Conservation (phyloP, 805 yeast species). For the Aciculoconidium aculeatum region DNA sequence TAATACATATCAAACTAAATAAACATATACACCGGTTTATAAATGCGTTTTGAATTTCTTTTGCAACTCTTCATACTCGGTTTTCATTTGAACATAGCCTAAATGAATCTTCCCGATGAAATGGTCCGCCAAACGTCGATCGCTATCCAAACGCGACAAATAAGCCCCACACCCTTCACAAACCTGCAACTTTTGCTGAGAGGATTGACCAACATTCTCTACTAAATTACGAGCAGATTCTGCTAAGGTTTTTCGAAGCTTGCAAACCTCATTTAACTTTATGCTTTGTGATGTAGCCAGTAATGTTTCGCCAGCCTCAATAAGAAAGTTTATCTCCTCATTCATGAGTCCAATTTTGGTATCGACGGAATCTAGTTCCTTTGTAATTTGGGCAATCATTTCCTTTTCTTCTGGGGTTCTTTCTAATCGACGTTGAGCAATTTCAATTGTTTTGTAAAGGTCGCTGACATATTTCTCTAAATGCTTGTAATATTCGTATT, state of each 20-base stretch:
- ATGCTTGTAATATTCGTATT: slow-evolving; percentile 42
- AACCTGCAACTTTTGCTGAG: slow-evolving; percentile 86
- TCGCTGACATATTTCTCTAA: slow-evolving; percentile 57
- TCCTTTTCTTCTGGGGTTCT: slow-evolving; percentile 71
- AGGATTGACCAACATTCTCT: slow-evolving; percentile 75
- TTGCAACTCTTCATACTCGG: slow-evolving; percentile 39
- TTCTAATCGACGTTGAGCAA: slow-evolving; percentile 60
- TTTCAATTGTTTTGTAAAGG: slow-evolving; percentile 57
- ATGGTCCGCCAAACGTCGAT: slow-evolving; percentile 83
- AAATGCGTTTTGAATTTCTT: slow-evolving; percentile 8
- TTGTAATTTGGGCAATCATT: slow-evolving; percentile 48
- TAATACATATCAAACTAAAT: neutral
- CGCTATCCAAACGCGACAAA: slow-evolving; percentile 78
- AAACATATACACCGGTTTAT: neutral
- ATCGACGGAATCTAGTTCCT: slow-evolving; percentile 57
- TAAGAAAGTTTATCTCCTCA: slow-evolving; percentile 56
- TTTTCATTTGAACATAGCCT: slow-evolving; percentile 74
- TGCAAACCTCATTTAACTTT: slow-evolving; percentile 38
- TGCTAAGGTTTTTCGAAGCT: slow-evolving; percentile 47
- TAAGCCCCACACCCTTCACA: slow-evolving; percentile 90
- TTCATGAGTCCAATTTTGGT: slow-evolving; percentile 58
- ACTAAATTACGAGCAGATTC: slow-evolving; percentile 53
- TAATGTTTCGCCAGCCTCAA: slow-evolving; percentile 43
- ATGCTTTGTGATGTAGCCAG: slow-evolving; percentile 47
- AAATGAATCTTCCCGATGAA: slow-evolving; percentile 83